A percentile compares a stretch with the other conserved stretches of the same genome.
Conservation (phyloP, 169 alveolate genomes). For the Cryptosporidium canis region DNA sequence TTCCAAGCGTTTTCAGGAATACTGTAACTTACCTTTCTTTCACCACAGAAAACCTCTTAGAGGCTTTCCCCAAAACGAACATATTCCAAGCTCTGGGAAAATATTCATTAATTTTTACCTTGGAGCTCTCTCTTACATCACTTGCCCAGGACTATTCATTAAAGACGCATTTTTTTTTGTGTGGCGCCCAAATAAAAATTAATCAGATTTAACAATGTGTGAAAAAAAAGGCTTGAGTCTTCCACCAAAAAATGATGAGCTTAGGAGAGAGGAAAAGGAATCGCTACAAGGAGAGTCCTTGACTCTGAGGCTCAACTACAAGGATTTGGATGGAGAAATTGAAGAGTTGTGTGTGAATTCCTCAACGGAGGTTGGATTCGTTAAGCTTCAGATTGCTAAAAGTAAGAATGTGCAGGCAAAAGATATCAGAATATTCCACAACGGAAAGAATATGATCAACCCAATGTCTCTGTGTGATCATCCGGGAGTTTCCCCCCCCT, state of each 20-base stretch:
- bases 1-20: neutral
- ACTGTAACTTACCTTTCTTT: constrained; percentile 49
- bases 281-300: constrained; percentile 23
- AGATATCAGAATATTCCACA: constrained; percentile 58
- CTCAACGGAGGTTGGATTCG: constrained; percentile 79
- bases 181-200: constrained; percentile 11
- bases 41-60: constrained; percentile 47
- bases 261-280: constrained; percentile 59
- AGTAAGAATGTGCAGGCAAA: constrained; percentile 68
- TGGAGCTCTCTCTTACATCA: neutral
- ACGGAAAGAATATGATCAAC: constrained; percentile 72
- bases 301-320: constrained; percentile 54
- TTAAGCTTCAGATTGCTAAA: constrained; percentile 75
- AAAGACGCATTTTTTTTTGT: constrained; percentile 1
- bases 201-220: constrained; percentile 43
- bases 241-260: constrained; percentile 63
- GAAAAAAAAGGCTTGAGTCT: constrained; percentile 65
- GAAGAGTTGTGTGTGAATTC: constrained; percentile 73
- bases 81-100: constrained; percentile 4
- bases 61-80: constrained; percentile 46
- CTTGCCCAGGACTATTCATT: neutral
- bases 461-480: constrained; percentile 79
- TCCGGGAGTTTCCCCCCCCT: constrained; percentile 75
- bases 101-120: constrained; percentile 13
- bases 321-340: neutral